Evolutionary conservation across 1,284 basidiomycete species (phyloP).

Genomic region (Pseudozyma sp.): DNA sequence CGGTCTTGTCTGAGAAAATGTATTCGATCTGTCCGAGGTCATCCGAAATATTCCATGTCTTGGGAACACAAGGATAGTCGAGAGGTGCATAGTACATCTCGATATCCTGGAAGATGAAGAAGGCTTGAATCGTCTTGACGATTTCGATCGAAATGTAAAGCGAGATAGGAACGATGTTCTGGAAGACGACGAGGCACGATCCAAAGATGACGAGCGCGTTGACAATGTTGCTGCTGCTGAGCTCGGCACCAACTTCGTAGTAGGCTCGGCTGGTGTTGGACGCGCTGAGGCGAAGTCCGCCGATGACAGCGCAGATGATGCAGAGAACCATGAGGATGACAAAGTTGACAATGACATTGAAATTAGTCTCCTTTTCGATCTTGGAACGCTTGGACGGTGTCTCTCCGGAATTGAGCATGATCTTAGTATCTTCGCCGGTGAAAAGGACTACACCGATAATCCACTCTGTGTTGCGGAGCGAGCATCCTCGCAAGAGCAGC

Average conservation of each 20-base stretch:
- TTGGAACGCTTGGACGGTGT: constrained; percentile 86
- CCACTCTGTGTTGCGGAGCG: constrained; percentile 93
- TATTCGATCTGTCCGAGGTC: constrained; percentile 98
- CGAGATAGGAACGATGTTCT: constrained; percentile 97
- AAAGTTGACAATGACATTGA: constrained; percentile 97
- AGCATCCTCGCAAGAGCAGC: constrained; percentile 88
- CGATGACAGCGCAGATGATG: constrained; percentile 77
- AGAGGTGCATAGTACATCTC: constrained; percentile 92
- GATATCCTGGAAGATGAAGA: constrained; percentile 92
- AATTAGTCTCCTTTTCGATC: constrained; percentile 98
- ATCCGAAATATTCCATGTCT: constrained; percentile 98
- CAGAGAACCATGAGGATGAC: constrained; percentile 83
- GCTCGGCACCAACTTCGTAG: constrained; percentile 71
- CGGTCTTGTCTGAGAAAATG: constrained; percentile 89
- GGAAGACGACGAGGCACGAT: constrained; percentile 83
- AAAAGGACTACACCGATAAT: constrained; percentile 92
- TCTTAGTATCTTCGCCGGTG: constrained; percentile 96
- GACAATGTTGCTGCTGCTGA: constrained; percentile 73
- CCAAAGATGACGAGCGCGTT: constrained; percentile 89
- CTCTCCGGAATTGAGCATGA: constrained; percentile 93
- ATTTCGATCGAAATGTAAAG: constrained; percentile 98
- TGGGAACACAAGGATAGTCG: constrained; percentile 89
- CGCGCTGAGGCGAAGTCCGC: constrained; percentile 78
- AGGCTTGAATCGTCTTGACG: constrained; percentile 96
- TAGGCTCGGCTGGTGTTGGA: constrained; percentile 78